phyloP scores from a whole-genome alignment of 805 yeast genomes.

The Millerozyma miso region DNA sequence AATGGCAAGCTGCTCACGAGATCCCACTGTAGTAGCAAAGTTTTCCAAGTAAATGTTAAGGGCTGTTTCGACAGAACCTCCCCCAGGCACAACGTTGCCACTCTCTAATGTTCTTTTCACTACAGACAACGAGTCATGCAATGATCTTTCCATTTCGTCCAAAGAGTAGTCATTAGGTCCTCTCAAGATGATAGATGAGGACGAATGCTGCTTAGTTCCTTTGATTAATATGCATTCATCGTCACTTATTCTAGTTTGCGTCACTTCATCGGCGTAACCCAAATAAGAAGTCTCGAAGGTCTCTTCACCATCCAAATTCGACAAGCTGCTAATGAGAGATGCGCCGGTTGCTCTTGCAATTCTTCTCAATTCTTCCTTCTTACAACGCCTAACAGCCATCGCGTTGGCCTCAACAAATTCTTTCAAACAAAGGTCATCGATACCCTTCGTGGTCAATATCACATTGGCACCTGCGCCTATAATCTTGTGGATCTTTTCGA shows the following conservation, averaged over 20 bases:
- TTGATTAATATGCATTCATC: conserved; percentile 93
- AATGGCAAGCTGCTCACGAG: conserved; percentile 96
- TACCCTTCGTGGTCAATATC: conserved; percentile 88
- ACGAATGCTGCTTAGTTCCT: conserved; percentile 87
- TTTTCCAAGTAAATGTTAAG: conserved; percentile 91
- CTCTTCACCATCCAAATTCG: conserved; percentile 95
- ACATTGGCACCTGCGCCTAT: conserved; percentile 89
- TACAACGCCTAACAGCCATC: conserved; percentile 96
- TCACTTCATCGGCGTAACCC: conserved; percentile 88
- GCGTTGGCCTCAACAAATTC: conserved; percentile 88
- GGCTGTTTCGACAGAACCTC: conserved; percentile 99
- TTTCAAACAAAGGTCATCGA: conserved; percentile 87
- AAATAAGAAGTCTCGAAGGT: conserved; percentile 78
- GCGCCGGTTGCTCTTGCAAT: conserved; percentile 99
- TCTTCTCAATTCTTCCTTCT: conserved; percentile 92
- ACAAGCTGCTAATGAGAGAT: conserved; percentile 76
- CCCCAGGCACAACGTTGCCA: conserved; percentile 96
- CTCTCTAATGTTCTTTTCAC: conserved; percentile 94
- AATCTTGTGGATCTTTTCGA: conserved; percentile 79
- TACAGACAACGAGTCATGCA: conserved; percentile 91
- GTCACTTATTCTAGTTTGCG: conserved; percentile 86
- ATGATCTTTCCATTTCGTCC: conserved; percentile 97
- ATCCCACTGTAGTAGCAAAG: conserved; percentile 96
- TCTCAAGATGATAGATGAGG: conserved; percentile 86
- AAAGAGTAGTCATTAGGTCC: conserved; percentile 94